These are phyloP conservation scores for Entamoeba dispar DNA, from an alignment of 208 protist genomes.

Conservation along the genomic window DNA sequence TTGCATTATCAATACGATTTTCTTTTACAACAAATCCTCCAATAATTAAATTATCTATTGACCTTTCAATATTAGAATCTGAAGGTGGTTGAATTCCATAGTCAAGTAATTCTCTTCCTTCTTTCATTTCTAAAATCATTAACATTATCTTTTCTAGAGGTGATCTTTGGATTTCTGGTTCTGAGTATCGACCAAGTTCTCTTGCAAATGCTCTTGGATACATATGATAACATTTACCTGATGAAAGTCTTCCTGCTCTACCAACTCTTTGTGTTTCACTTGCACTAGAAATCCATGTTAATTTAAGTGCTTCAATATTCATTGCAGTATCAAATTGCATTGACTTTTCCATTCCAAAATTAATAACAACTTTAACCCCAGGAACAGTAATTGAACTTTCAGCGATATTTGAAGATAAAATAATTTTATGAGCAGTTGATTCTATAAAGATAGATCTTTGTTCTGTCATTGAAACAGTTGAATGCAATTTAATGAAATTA, in stretches of 20 bases:
- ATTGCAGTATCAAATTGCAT: slow-evolving; percentile 6
- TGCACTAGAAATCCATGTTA: slow-evolving; percentile 11
- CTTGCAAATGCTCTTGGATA: slow-evolving; percentile 9
- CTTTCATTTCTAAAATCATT: neutral
- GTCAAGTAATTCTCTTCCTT: neutral
- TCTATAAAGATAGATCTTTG: neutral
- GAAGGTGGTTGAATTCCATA: neutral
- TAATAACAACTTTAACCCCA: slow-evolving; percentile 87
- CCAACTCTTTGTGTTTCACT: slow-evolving; percentile 7
- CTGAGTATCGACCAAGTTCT: neutral
- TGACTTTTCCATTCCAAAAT: slow-evolving; percentile 53
- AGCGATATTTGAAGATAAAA: slow-evolving; percentile 25
- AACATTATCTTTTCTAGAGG: neutral
- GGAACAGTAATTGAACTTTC: slow-evolving; percentile 91
- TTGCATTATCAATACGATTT: neutral
- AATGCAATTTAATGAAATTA: slow-evolving; percentile 47
- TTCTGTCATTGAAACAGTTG: neutral
- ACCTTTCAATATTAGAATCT: neutral
- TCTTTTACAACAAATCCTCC: neutral
- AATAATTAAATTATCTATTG: neutral
- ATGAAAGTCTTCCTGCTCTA: slow-evolving; percentile 1
- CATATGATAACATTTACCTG: slow-evolving; percentile 8
- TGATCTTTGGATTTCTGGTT: neutral
- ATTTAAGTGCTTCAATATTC: slow-evolving; percentile 8
- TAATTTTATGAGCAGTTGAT: slow-evolving; percentile 35